These are phyloP conservation scores for Kodamaea laetipori DNA, from an alignment of 805 yeast genomes.

Conservation along the genomic window DNA sequence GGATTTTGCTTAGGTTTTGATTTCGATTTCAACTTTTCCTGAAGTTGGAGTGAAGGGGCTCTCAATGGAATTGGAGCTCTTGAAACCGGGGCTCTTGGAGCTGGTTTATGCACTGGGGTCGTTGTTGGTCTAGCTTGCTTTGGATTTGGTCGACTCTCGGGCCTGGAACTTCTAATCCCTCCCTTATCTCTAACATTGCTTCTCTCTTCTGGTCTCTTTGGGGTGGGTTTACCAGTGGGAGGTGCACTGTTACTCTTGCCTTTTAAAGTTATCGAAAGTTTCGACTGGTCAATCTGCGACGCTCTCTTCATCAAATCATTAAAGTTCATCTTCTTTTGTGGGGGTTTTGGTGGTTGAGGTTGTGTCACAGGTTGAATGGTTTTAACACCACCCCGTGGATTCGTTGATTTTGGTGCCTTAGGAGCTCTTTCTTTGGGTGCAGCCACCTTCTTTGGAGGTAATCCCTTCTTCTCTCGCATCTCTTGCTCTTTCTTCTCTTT, in stretches of 20 bases:
- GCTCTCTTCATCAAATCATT: slow-evolving; percentile 73
- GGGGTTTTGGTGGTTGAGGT: slow-evolving; percentile 15
- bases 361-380: slow-evolving; percentile 14
- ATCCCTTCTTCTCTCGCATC: slow-evolving; percentile 35
- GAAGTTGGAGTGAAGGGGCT: slow-evolving; percentile 58
- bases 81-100: background rate
- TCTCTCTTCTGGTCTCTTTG: slow-evolving; percentile 3
- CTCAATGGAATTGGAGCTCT: slow-evolving; percentile 48
- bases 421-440: slow-evolving; percentile 14
- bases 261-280: slow-evolving; percentile 40
- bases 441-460: slow-evolving; percentile 26
- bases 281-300: slow-evolving; percentile 52
- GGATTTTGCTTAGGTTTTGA: slow-evolving; percentile 25
- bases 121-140: background rate
- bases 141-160: background rate
- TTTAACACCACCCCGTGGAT: slow-evolving; percentile 10
- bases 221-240: slow-evolving; percentile 5
- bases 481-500: slow-evolving; percentile 44
- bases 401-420: slow-evolving; percentile 1
- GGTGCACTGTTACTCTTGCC: slow-evolving; percentile 33
- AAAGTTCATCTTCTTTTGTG: slow-evolving; percentile 55
- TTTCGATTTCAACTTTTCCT: slow-evolving; percentile 42
- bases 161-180: background rate
- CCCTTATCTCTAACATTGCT: background rate
- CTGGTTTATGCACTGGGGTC: background rate